A percentile compares a stretch with the other conserved stretches of the same genome.
These are phyloP conservation scores for Trichosporon inkin DNA, from an alignment of 1,284 basidiomycete species.

Conservation along the genomic window DNA sequence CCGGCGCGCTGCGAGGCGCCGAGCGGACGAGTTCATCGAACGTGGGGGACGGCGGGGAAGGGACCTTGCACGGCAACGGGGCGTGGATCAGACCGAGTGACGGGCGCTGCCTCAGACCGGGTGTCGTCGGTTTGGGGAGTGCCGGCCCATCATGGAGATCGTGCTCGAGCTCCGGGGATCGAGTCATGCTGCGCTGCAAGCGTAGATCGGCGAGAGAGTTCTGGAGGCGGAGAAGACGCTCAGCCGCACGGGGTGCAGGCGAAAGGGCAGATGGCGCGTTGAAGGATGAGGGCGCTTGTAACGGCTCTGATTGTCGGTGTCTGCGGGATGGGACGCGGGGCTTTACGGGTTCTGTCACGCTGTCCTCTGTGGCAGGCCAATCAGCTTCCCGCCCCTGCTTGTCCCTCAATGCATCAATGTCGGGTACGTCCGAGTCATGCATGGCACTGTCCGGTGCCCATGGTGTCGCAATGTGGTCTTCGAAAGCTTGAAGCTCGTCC, in stretches of 20 bases:
- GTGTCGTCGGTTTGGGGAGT: not conserved
- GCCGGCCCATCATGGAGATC: not conserved
- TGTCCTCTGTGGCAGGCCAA: not conserved
- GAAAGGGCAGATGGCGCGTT: not conserved
- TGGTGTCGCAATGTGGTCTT: not conserved
- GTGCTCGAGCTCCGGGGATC: not conserved
- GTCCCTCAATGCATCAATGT: not conserved
- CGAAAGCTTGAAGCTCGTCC: slow-evolving; percentile 6
- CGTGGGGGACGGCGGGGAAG: slow-evolving; percentile 17
- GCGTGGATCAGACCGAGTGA: slow-evolving; percentile 1
- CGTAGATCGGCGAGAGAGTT: slow-evolving; percentile 23
- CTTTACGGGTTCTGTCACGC: slow-evolving; percentile 5
- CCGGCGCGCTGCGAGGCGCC: slow-evolving; percentile 8
- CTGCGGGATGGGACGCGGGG: slow-evolving; percentile 4
- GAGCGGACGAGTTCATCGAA: slow-evolving; percentile 17
- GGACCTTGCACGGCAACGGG: not conserved
- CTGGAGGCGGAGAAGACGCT: slow-evolving; percentile 21
- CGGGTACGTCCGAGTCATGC: slow-evolving; percentile 1
- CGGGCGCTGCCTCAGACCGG: not conserved
- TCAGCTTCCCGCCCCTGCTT: not conserved
- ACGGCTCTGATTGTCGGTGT: slow-evolving; percentile 1
- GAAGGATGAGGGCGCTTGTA: slow-evolving; percentile 1
- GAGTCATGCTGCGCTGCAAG: slow-evolving; percentile 16
- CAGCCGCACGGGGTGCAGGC: slow-evolving; percentile 14
- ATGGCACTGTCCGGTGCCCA: not conserved